Base-by-base conservation (phyloP, 208 protist species). In the Strigomonas culicis region DNA sequence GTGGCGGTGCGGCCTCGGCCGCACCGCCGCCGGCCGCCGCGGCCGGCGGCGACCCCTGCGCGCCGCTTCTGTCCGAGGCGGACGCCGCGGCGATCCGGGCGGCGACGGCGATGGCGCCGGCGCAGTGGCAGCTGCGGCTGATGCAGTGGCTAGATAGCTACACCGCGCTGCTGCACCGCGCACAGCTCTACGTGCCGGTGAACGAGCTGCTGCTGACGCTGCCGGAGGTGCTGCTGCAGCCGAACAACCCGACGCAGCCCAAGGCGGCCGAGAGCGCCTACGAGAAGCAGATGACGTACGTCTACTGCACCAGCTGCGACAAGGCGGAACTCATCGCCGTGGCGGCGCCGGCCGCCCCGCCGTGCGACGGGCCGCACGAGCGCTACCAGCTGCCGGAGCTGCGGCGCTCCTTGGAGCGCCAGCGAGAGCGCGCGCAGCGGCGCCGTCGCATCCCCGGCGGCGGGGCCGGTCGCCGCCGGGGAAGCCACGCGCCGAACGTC, bases 141-240 rank as follows among this genome's bases (percentile, higher is more conserved):
- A 68, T 90, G 55, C 89, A 95, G 72, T 93, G 86, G 86, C 69
- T 95, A 15, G 86, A 92, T 36, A 66, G 73, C 46, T 95, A 95
- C 72, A 86, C 80, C 6, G 67, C 77, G 11, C 67, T 81, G 24
- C 72, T 95, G 7, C 80, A 86, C 53, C 73, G 63, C 7, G 72
- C 65, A 10, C 55, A 86, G 59, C 76, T 95, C 4, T 90, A 85
- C 74, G 86, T 92, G 0, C 82, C 89, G 0, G 68, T 92, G 2
- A 92, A 95, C 63, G 86, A 95, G 66, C 72, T 95, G 15, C 74
- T 90, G 1, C 70, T 95, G 39, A 77, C 90, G 36, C 74, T 91
- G 52, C 86, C 85, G 21, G 79, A 90, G 52, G 79, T 91, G 4
- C 70, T 85, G 51, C 76, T 77, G 13, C 73, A 90, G 51, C 75